phyloP scores from a whole-genome alignment of 345 rosid species.

The Eucalyptus melliodora region DNA sequence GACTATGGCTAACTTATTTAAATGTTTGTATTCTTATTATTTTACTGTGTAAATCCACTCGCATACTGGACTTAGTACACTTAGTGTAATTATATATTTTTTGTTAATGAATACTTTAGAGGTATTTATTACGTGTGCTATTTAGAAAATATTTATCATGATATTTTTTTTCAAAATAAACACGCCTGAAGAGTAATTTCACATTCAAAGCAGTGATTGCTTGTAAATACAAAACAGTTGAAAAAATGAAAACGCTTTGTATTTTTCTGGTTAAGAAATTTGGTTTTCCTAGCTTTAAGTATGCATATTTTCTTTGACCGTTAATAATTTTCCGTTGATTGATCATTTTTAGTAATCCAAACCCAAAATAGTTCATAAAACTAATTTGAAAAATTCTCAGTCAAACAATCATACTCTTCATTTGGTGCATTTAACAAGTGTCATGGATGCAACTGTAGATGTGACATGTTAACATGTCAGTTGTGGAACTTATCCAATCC shows the following conservation, averaged over 20 bases:
- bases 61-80: not conserved
- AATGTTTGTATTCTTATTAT: not conserved
- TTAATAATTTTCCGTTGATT: accelerated
- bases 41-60: not conserved
- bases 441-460: not conserved
- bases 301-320: not conserved
- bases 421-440: not conserved
- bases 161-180: not conserved
- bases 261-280: not conserved
- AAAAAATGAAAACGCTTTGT: not conserved
- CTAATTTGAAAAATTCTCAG: not conserved
- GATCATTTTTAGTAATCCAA: not conserved
- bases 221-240: not conserved
- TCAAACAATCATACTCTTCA: not conserved
- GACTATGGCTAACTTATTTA: not conserved
- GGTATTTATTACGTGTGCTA: not conserved
- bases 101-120: not conserved
- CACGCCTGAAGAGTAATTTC: not conserved
- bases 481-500: not conserved
- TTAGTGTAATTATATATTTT: not conserved
- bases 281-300: not conserved
- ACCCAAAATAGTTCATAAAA: not conserved
- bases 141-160: not conserved
- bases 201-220: not conserved
- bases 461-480: not conserved